Base-by-base conservation (phyloP, 2,329 filamentous ascomycete genomes). In the Fusarium coffeatum region DNA sequence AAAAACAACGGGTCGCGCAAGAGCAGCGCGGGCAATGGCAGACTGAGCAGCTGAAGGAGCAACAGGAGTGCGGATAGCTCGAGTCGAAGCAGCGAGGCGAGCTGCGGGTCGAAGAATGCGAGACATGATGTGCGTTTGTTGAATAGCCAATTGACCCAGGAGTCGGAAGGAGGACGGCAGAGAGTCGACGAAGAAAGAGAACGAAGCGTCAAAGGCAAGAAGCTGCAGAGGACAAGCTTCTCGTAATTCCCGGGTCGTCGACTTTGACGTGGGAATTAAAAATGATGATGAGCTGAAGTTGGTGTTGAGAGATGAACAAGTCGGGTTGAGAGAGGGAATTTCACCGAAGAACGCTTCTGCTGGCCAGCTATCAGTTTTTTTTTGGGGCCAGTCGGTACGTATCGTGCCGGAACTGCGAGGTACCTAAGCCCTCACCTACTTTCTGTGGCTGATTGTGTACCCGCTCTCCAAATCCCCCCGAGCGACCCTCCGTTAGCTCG, bases 101-200 rank as follows among this genome's bases (percentile, higher is more conserved):
- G 83, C 79, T 70, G 83, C 83, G 64, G 84, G 84, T 77, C 84
- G 84, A 74, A 86, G 82, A 74, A 84, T 81, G 76, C 84, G 83
- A 76, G 84, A 86, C 84, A 86, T 86, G 76, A 62, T 77, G 74
- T 61, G 62, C 18, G 45, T 62, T 68, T 60, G 65, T 66, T 71
- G 60, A 55, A 64, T 18, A 64, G 65, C 61, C 72, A 73, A 73
- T 75, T 74, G 66, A 71, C 62, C 60, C 53, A 60, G 56, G 64
- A 72, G 55, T 66, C 64, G 67, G 41, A 63, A 57, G 56, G 56
- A 64, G 32, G 41, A 63, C 49, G 53, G 59, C 54, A 57, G 59
- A 54, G 53, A 58, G 43, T 59, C 63, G 66, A 62, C 45, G 56
- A 59, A 43, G 55, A 61, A 46, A 53, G 60, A 62, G 55, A 48